Conservation (phyloP, 208 protist genomes). For the Crithidia brevicula region DNA sequence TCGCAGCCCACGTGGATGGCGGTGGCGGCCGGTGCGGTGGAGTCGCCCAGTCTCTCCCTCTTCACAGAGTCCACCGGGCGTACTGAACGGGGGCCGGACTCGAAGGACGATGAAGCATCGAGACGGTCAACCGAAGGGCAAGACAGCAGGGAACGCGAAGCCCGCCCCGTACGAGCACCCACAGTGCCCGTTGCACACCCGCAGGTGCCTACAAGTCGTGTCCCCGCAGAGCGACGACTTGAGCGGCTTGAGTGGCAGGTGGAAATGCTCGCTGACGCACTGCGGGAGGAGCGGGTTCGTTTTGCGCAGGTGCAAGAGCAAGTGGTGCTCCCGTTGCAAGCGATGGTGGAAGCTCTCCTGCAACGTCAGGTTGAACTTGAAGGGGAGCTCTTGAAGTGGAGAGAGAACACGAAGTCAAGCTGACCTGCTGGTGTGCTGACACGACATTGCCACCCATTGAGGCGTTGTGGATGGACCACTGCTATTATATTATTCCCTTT, state of each 20-base stretch:
- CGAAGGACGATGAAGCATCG: too few relatives aligned
- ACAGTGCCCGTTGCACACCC: too few relatives aligned
- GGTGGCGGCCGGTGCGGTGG: background rate
- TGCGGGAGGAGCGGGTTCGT: constrained; percentile 16
- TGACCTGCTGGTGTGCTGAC: too few relatives aligned
- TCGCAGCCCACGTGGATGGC: background rate
- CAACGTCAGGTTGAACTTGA: constrained; percentile 23
- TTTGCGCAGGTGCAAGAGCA: constrained; percentile 2
- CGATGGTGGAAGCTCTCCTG: constrained; percentile 14
- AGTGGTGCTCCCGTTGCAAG: constrained; percentile 27
- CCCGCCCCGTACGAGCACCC: too few relatives aligned
- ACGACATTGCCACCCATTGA: too few relatives aligned
- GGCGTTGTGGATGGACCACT: too few relatives aligned
- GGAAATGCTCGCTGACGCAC: constrained; percentile 17
- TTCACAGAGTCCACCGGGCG: too few relatives aligned
- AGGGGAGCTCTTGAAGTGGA: background rate
- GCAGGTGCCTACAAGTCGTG: too few relatives aligned
- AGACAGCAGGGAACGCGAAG: too few relatives aligned
- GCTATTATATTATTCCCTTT: too few relatives aligned
- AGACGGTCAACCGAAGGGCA: too few relatives aligned
- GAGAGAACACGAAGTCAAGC: background rate
- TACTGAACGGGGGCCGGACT: too few relatives aligned
- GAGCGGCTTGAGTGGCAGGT: constrained; percentile 33
- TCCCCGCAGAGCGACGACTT: background rate
- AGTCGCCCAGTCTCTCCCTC: background rate